phyloP scores from a whole-genome alignment of 768 basidiomycete species.

The Suillus subluteus region DNA sequence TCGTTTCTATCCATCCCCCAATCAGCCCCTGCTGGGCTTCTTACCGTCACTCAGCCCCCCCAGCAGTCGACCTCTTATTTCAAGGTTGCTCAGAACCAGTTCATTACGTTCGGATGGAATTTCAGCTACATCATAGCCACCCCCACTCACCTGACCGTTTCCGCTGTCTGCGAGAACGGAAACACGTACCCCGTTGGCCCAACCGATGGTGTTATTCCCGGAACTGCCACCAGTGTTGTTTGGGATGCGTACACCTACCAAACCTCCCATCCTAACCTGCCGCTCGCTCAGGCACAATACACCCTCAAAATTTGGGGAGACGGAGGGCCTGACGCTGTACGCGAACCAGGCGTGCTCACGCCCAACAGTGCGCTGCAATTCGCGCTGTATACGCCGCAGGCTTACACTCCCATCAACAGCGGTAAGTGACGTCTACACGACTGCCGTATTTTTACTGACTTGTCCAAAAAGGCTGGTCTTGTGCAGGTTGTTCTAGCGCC shows the following conservation, averaged over 20 bases:
- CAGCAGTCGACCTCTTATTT: slow-evolving; percentile 82
- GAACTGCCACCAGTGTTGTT: slow-evolving; percentile 67
- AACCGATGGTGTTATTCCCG: slow-evolving; percentile 70
- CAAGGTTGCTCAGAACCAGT: slow-evolving; percentile 77
- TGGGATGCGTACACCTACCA: slow-evolving; percentile 87
- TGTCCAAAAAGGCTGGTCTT: slow-evolving; percentile 54
- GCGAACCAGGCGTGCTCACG: slow-evolving; percentile 64
- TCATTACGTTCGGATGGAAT: slow-evolving; percentile 92
- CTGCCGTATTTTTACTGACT: neutral
- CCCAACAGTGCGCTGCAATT: slow-evolving; percentile 76
- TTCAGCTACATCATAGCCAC: slow-evolving; percentile 72
- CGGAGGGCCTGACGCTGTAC: slow-evolving; percentile 64
- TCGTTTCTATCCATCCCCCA: slow-evolving; percentile 44
- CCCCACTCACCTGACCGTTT: slow-evolving; percentile 77
- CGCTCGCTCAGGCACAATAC: slow-evolving; percentile 77
- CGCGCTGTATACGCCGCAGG: slow-evolving; percentile 80
- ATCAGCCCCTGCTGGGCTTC: slow-evolving; percentile 61
- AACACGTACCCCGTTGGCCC: slow-evolving; percentile 90
- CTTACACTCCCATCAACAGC: slow-evolving; percentile 68
- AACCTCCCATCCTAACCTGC: slow-evolving; percentile 55
- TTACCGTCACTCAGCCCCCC: slow-evolving; percentile 81
- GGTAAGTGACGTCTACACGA: slow-evolving; percentile 35
- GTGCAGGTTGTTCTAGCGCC: slow-evolving; percentile 50
- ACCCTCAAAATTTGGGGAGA: slow-evolving; percentile 84
- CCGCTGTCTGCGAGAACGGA: slow-evolving; percentile 82